These are phyloP conservation scores for Cladosporium sp. DNA, from an alignment of 2,329 filamentous ascomycete genomes.

Conservation along the genomic window DNA sequence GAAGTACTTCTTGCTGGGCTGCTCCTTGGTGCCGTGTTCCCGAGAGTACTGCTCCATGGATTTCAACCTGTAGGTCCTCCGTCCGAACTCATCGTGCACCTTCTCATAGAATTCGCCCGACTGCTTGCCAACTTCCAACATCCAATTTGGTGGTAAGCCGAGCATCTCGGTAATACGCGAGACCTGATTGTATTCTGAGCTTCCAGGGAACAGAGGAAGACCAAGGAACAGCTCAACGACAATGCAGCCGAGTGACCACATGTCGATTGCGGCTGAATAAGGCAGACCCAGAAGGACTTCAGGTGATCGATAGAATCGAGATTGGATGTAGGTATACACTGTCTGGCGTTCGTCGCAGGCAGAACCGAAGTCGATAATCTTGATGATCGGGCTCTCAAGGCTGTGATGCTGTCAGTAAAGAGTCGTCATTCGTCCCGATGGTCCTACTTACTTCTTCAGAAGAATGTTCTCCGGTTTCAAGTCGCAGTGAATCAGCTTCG, in stretches of 20 bases:
- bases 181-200: conserved; percentile 98
- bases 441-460: conserved; percentile 70
- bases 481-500: conserved; percentile 95
- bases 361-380: conserved; percentile 98
- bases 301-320: conserved; percentile 93
- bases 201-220: conserved; percentile 89
- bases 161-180: conserved; percentile 98
- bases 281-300: conserved; percentile 93
- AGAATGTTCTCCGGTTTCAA: conserved; percentile 97
- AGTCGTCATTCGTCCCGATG: not conserved
- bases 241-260: conserved; percentile 99
- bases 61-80: conserved; percentile 87
- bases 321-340: conserved; percentile 99
- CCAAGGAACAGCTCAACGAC: conserved; percentile 96
- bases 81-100: conserved; percentile 81
- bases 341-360: conserved; percentile 97
- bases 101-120: conserved; percentile 97
- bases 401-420: conserved; percentile 34
- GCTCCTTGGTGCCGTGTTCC: conserved; percentile 94
- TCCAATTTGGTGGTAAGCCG: conserved; percentile 93
- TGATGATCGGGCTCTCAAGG: conserved; percentile 97
- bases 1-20: conserved; percentile 99
- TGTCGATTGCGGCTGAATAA: conserved; percentile 97
- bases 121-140: conserved; percentile 98
- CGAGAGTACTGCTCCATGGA: conserved; percentile 97